phyloP scores from a whole-genome alignment of 176 grass and related monocot species.

The Zea luxurians region DNA sequence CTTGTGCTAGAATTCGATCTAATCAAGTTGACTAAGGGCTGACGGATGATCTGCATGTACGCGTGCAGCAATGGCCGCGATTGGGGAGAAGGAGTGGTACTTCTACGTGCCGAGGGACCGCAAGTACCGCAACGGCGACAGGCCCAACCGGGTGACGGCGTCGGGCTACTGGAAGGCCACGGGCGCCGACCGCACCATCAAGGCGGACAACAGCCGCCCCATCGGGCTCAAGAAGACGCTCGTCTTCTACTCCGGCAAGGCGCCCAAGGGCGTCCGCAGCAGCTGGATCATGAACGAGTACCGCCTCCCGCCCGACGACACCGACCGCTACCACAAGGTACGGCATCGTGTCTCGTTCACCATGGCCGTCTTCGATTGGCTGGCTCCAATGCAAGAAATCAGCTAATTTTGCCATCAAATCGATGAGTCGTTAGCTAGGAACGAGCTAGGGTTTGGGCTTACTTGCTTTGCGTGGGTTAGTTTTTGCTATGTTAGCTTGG shows the following conservation, averaged over 20 bases:
- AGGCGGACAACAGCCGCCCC: slow-evolving; percentile 58
- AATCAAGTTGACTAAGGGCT: too few relatives aligned
- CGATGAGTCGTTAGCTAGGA: background rate
- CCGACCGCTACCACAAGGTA: slow-evolving; percentile 83
- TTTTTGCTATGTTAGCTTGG: too few relatives aligned
- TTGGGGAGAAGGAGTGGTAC: slow-evolving; percentile 99
- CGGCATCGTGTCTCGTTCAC: too few relatives aligned
- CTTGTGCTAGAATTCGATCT: too few relatives aligned
- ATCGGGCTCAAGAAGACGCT: slow-evolving; percentile 97
- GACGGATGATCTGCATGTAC: background rate
- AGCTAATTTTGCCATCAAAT: slow-evolving; percentile 5
- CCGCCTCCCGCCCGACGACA: slow-evolving; percentile 61
- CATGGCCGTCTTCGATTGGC: slow-evolving; percentile 21
- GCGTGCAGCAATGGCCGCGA: slow-evolving; percentile 68
- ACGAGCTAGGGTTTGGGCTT: slow-evolving; percentile 37
- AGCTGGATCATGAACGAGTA: slow-evolving; percentile 99
- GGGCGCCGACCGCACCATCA: slow-evolving; percentile 80
- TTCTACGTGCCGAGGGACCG: slow-evolving; percentile 96
- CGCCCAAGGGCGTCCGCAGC: slow-evolving; percentile 80
- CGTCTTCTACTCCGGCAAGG: slow-evolving; percentile 99
- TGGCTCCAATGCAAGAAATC: background rate
- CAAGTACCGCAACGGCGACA: slow-evolving; percentile 95
- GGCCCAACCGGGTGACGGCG: slow-evolving; percentile 89
- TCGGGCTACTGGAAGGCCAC: slow-evolving; percentile 99
- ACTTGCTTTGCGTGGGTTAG: background rate